Evolutionary conservation across 2,329 filamentous ascomycete species (phyloP), one percentile per base, ranked within the genome.

Genomic region (Cadophora sp.): DNA sequence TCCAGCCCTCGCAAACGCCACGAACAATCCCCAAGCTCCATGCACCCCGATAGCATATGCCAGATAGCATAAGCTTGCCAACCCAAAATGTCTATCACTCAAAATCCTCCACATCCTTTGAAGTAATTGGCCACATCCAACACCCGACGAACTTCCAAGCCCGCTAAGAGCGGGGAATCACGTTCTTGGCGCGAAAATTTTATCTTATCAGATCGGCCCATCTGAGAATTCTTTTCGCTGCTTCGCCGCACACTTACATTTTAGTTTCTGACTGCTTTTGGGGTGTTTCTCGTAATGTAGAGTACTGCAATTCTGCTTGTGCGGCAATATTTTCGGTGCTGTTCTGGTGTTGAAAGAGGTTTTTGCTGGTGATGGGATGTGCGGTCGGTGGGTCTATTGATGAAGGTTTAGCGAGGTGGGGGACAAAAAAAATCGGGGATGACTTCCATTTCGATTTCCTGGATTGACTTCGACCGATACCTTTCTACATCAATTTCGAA

Each of bases 141-240:
- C n/a, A 22, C n/a, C 31, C 31, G 29, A 58, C 24, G 29, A 31
- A 3, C 55, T 55, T 55, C 31, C 31, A 37, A 37, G 31, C 16
- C 29, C n/a, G 55, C 55, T 31, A 58, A 37, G 29, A 31, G 55
- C 34, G 55, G 55, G 22, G 55, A 58, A 58, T 22, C 3, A 24
- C 2, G 0, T 1, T 1, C 55, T 58, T 58, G 55, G 55, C 31
- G 31, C 19, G 29, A 58, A 58, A 34, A 58, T 24, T 58, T 37
- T 58, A 58, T 58, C 55, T 58, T 58, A 58, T 58, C 55, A 22
- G 55, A 58, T 58, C 55, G 55, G 55, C n/a, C 55, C 55, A 37
- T 58, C n/a, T 22, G 7, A 34, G 2, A 12, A 58, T 2, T 58
- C 9, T 37, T 8, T 24, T 58, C 29, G 11, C 29, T 40, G 29